These are phyloP conservation scores for Tardiomyces digboiensis DNA, from an alignment of 1,139 yeast species.

Conservation along the genomic window DNA sequence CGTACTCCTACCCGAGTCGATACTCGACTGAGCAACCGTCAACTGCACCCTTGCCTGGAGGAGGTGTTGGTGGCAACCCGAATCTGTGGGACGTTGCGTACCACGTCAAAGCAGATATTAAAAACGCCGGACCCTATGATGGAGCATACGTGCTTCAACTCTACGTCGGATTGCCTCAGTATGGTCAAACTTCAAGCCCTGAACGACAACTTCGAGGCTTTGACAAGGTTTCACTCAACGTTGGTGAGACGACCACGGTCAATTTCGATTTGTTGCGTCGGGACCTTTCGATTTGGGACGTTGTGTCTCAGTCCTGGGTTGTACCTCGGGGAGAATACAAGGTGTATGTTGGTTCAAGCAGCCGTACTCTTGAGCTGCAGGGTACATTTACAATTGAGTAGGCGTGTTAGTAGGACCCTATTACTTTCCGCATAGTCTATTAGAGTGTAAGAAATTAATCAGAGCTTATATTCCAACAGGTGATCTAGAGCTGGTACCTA, in stretches of 20 bases:
- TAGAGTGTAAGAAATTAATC: too few relatives aligned
- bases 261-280: slow-evolving; percentile 41
- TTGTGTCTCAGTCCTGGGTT: slow-evolving; percentile 49
- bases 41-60: slow-evolving; percentile 42
- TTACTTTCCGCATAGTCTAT: too few relatives aligned
- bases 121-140: slow-evolving; percentile 40
- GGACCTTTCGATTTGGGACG: slow-evolving; percentile 54
- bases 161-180: slow-evolving; percentile 46
- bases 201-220: slow-evolving; percentile 49
- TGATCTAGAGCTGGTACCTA: too few relatives aligned
- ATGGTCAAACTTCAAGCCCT: slow-evolving; percentile 33
- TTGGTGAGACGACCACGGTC: slow-evolving; percentile 33
- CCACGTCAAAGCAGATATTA: slow-evolving; percentile 38
- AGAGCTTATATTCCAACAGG: too few relatives aligned
- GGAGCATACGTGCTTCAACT: slow-evolving; percentile 51
- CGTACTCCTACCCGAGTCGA: slow-evolving; percentile 45
- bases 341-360: slow-evolving; percentile 43
- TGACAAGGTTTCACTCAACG: slow-evolving; percentile 43
- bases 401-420: too few relatives aligned
- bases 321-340: slow-evolving; percentile 50
- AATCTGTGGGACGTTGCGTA: slow-evolving; percentile 38
- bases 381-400: slow-evolving; percentile 21
- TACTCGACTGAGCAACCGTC: slow-evolving; percentile 32
- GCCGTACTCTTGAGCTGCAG: slow-evolving; percentile 41
- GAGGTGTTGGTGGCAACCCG: slow-evolving; percentile 47